A percentile compares a stretch with the other conserved stretches of the same genome.
These are phyloP conservation scores for Coemansia javaensis DNA, from an alignment of 192 early-diverging fungal genomes.

Conservation along the genomic window DNA sequence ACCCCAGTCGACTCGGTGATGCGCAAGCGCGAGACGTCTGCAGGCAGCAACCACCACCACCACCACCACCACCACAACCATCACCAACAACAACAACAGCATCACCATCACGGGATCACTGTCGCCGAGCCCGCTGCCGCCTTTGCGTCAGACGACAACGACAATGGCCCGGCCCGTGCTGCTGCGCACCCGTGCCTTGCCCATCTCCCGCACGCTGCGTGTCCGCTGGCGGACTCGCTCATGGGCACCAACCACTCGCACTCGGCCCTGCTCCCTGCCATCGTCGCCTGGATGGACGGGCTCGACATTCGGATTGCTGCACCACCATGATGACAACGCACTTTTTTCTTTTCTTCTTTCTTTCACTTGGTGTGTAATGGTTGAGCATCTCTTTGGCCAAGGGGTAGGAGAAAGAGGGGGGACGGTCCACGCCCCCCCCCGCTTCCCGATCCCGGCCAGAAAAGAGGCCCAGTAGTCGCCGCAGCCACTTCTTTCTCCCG, in stretches of 20 bases:
- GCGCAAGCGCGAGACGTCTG: slow-evolving; percentile 26
- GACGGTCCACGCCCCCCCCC: too few relatives aligned
- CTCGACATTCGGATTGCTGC: slow-evolving; percentile 31
- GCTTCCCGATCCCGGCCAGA: too few relatives aligned
- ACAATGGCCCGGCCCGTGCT: neutral
- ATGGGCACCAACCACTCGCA: slow-evolving; percentile 37
- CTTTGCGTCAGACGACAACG: neutral
- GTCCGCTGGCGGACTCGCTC: neutral
- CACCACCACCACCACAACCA: too few relatives aligned
- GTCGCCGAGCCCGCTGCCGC: neutral
- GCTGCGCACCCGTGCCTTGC: neutral
- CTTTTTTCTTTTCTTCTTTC: neutral
- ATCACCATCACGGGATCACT: slow-evolving; percentile 12
- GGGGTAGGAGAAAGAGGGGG: too few relatives aligned
- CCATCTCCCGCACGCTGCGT: too few relatives aligned
- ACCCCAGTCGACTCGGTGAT: neutral
- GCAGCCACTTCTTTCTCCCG: too few relatives aligned
- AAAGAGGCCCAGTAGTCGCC: too few relatives aligned
- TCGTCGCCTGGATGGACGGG: slow-evolving; percentile 48
- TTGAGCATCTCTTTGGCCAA: too few relatives aligned
- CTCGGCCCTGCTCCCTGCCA: slow-evolving; percentile 10
- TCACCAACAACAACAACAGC: too few relatives aligned
- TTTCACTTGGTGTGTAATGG: too few relatives aligned
- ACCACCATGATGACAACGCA: too few relatives aligned
- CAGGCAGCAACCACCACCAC: slow-evolving; percentile 4